Evolutionary conservation across 2,329 filamentous ascomycete genomes (phyloP).

Genomic region (Hirsutella thompsonii): DNA sequence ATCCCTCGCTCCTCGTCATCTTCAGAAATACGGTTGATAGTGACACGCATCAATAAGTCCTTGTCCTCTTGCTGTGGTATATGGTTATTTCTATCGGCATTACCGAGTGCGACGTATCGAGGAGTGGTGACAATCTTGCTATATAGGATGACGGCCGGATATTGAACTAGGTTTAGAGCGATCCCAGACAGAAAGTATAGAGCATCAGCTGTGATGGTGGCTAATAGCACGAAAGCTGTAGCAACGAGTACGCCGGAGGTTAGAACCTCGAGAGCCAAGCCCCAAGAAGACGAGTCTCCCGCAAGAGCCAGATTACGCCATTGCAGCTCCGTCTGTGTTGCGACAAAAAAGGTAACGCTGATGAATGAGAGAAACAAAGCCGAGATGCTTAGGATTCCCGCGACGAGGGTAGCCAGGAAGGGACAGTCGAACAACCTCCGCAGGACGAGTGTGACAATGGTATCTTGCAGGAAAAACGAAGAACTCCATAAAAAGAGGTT

Average conservation of each 20-base stretch:
- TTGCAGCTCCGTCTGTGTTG: conserved; percentile 18
- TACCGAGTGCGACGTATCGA: too few relatives aligned
- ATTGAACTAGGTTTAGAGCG: not conserved
- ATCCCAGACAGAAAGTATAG: not conserved
- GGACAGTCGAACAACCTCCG: not conserved
- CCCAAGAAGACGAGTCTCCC: conserved; percentile 15
- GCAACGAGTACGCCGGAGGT: conserved; percentile 4
- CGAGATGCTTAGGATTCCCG: conserved; percentile 3
- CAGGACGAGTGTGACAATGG: not conserved
- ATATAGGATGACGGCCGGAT: not conserved
- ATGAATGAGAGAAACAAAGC: too few relatives aligned
- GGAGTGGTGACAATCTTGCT: not conserved
- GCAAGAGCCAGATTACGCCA: conserved; percentile 19
- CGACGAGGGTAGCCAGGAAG: not conserved
- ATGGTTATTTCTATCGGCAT: too few relatives aligned
- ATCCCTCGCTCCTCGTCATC: too few relatives aligned
- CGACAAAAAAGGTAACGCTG: conserved; percentile 13
- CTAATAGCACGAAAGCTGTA: not conserved
- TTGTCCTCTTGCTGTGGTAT: too few relatives aligned
- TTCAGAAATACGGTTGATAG: too few relatives aligned
- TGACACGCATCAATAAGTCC: too few relatives aligned
- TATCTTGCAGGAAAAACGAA: not conserved
- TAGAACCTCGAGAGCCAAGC: conserved; percentile 15
- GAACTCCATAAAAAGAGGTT: not conserved
- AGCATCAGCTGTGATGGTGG: not conserved